These are phyloP conservation scores for Microsporum ferrugineum DNA, from an alignment of 2,329 filamentous ascomycete genomes.

Conservation along the genomic window DNA sequence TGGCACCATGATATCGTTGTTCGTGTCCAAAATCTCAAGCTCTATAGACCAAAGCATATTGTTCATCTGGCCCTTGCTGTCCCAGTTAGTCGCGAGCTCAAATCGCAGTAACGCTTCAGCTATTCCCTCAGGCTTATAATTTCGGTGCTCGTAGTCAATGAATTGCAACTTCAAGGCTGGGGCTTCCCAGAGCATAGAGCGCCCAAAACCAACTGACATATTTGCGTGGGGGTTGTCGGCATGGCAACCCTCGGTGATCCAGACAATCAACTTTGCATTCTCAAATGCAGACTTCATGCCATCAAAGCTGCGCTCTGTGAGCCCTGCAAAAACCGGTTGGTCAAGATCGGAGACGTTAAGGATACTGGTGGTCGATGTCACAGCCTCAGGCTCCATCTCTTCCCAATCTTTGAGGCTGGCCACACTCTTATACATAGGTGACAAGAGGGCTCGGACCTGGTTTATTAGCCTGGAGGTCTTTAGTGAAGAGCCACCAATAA, in stretches of 20 bases:
- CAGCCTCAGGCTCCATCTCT: not conserved
- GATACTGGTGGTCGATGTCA: not conserved
- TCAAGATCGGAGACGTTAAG: not conserved
- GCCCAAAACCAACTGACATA: conserved; percentile 7
- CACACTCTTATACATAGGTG: not conserved
- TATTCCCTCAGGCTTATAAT: not conserved
- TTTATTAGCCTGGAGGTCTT: not conserved
- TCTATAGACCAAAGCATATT: not conserved
- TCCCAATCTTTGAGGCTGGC: not conserved
- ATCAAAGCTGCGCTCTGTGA: not conserved
- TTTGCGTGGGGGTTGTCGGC: not conserved
- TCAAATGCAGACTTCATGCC: not conserved
- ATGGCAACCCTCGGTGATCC: not conserved
- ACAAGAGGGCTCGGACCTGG: not conserved
- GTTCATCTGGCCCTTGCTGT: not conserved
- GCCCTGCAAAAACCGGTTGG: not conserved
- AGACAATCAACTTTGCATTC: not conserved
- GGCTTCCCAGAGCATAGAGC: not conserved
- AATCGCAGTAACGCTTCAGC: not conserved
- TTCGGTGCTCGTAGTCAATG: conserved; percentile 1
- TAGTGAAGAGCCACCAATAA: not conserved
- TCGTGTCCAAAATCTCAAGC: not conserved
- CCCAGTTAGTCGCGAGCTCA: not conserved
- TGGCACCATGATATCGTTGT: not conserved
- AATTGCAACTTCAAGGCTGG: conserved; percentile 6